phyloP scores from a whole-genome alignment of 202 grass and related monocot species.

The Elaeis oleifera region DNA sequence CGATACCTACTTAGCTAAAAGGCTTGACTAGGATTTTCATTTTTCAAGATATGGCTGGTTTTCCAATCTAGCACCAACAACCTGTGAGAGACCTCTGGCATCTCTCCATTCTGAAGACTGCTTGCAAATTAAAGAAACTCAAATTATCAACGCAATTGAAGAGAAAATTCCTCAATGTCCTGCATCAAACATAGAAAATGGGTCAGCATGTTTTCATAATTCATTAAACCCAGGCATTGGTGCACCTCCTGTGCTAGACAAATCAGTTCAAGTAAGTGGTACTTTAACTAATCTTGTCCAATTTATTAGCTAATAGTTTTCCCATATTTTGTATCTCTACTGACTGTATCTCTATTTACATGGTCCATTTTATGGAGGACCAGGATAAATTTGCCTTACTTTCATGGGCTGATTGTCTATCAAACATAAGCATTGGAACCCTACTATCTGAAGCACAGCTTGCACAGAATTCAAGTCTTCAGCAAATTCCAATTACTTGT shows the following conservation, averaged over 20 bases:
- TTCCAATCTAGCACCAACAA: constrained; percentile 36
- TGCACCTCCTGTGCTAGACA: constrained; percentile 15
- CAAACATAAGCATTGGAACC: constrained; percentile 86
- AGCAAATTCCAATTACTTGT: constrained; percentile 48
- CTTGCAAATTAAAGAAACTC: neutral
- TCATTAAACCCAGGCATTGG: constrained; percentile 31
- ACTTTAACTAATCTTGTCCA: constrained; percentile 23
- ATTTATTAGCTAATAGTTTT: no score
- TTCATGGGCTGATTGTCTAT: constrained; percentile 77
- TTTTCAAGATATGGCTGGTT: constrained; percentile 86
- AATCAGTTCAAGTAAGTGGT: constrained; percentile 24
- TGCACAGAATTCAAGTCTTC: constrained; percentile 37
- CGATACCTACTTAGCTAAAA: neutral
- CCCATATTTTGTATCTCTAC: no score
- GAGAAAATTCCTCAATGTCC: constrained; percentile 22
- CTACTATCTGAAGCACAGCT: constrained; percentile 47
- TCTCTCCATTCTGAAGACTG: constrained; percentile 28
- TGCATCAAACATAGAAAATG: constrained; percentile 33
- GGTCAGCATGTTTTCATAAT: constrained; percentile 13
- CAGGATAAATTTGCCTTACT: constrained; percentile 54
- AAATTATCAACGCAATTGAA: neutral
- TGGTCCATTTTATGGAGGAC: constrained; percentile 10
- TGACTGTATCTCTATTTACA: no score
- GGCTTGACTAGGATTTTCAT: neutral
- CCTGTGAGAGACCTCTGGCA: constrained; percentile 22